These are phyloP conservation scores for Lagenidium giganteum DNA, from an alignment of 352 stramenopile species.

Conservation along the genomic window DNA sequence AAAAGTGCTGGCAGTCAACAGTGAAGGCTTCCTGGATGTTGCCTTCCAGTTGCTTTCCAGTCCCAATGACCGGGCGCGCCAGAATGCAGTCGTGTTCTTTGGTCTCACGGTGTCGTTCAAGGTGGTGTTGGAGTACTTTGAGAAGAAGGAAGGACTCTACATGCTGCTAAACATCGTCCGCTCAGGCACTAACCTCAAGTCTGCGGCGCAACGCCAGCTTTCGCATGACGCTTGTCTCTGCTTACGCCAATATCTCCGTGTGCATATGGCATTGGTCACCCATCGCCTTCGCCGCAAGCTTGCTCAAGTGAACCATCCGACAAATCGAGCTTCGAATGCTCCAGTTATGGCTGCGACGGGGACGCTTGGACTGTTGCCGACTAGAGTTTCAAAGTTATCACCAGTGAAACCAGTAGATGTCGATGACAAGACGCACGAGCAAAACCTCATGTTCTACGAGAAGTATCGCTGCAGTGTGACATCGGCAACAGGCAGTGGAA, in stretches of 20 bases:
- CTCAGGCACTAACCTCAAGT: constrained; percentile 72
- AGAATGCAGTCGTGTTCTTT: constrained; percentile 85
- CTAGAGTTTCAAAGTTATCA: constrained; percentile 66
- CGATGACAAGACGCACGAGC: constrained; percentile 80
- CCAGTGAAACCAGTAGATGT: constrained; percentile 76
- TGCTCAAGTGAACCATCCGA: constrained; percentile 50
- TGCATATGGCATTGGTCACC: constrained; percentile 71
- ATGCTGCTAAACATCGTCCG: constrained; percentile 83
- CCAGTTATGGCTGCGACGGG: constrained; percentile 42
- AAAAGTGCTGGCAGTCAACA: constrained; percentile 49
- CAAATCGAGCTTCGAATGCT: constrained; percentile 35
- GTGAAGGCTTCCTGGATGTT: constrained; percentile 51
- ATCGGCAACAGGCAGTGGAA: constrained; percentile 28
- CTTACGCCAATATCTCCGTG: constrained; percentile 77
- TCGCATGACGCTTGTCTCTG: constrained; percentile 82
- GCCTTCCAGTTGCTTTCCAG: constrained; percentile 66
- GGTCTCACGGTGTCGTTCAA: constrained; percentile 77
- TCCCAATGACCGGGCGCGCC: constrained; percentile 69
- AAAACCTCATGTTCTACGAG: constrained; percentile 81
- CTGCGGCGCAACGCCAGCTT: constrained; percentile 67
- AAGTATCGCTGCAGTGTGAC: constrained; percentile 74
- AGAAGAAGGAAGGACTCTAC: constrained; percentile 81
- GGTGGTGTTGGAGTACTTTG: constrained; percentile 78
- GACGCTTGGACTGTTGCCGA: no score
- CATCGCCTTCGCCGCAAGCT: constrained; percentile 64